phyloP scores from a whole-genome alignment of 805 yeast species.

The Zygosaccharomyces pseudorouxii region DNA sequence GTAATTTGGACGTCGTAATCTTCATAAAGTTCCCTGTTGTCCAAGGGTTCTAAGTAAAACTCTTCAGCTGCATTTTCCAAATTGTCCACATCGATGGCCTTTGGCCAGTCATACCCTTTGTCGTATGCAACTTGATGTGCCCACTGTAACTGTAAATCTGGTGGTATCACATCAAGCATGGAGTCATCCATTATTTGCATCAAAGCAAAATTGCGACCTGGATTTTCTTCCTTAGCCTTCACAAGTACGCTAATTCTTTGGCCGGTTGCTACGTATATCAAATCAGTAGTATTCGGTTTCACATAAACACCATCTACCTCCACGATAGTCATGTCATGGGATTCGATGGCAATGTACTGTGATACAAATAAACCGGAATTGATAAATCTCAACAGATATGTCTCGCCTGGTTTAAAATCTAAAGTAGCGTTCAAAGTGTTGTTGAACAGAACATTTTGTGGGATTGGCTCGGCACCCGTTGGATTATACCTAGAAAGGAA shows the following conservation, averaged over 20 bases:
- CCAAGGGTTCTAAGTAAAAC: conserved; percentile 38
- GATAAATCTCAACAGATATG: conserved; percentile 58
- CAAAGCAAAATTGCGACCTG: conserved; percentile 50
- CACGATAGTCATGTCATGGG: conserved; percentile 63
- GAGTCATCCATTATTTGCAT: conserved; percentile 57
- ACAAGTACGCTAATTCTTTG: conserved; percentile 74
- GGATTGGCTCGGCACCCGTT: conserved; percentile 81
- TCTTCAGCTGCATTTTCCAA: conserved; percentile 31
- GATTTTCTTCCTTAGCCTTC: conserved; percentile 43
- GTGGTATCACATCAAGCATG: conserved; percentile 69
- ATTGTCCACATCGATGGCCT: conserved; percentile 22
- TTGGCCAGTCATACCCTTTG: conserved; percentile 30
- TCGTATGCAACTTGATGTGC: conserved; percentile 56
- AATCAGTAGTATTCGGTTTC: conserved; percentile 50
- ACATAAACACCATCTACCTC: conserved; percentile 73
- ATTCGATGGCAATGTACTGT: conserved; percentile 64
- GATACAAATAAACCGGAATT: conserved; percentile 72
- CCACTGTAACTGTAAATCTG: conserved; percentile 48
- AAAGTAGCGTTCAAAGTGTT: conserved; percentile 57
- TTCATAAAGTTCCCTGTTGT: conserved; percentile 45
- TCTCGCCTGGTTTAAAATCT: conserved; percentile 52
- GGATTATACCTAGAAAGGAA: conserved; percentile 68
- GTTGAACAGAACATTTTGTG: conserved; percentile 60
- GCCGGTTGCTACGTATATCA: conserved; percentile 67
- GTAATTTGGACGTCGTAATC: conserved; percentile 60